A percentile compares a stretch with the other conserved stretches of the same genome.
These are phyloP conservation scores for Phytophthora colocasiae DNA, from an alignment of 352 stramenopile species.

Conservation along the genomic window DNA sequence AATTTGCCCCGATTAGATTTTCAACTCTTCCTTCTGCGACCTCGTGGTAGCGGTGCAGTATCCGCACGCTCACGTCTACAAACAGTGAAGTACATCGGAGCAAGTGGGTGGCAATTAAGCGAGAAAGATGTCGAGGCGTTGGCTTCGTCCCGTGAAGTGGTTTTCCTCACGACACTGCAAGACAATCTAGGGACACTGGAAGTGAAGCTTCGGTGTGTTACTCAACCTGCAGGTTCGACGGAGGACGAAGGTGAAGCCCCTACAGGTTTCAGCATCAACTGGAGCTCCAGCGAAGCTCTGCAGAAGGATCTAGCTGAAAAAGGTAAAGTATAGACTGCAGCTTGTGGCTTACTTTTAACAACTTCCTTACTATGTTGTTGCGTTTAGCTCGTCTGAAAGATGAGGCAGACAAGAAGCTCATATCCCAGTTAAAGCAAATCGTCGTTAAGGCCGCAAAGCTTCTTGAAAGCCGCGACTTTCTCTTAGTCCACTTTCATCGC, in stretches of 20 bases:
- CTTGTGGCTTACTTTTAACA: constrained; percentile 1
- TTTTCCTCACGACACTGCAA: constrained; percentile 52
- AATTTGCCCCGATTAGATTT: constrained; percentile 40
- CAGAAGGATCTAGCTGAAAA: constrained; percentile 54
- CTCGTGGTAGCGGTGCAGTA: constrained; percentile 13
- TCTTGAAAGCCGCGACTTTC: constrained; percentile 28
- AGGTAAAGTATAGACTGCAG: constrained; percentile 21
- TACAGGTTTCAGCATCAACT: constrained; percentile 57
- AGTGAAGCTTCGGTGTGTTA: constrained; percentile 38
- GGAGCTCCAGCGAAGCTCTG: constrained; percentile 61
- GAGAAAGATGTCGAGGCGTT: constrained; percentile 50
- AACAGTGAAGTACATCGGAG: constrained; percentile 48
- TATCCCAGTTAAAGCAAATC: constrained; percentile 44
- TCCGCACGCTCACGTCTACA: constrained; percentile 21
- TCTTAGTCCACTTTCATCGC: constrained; percentile 29
- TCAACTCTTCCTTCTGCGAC: constrained; percentile 42
- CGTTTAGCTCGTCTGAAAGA: constrained; percentile 34
- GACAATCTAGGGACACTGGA: constrained; percentile 44
- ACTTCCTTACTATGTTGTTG: background rate
- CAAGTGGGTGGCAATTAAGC: constrained; percentile 37
- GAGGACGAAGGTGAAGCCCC: constrained; percentile 5
- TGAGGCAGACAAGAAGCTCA: constrained; percentile 48
- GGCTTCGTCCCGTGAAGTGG: constrained; percentile 46
- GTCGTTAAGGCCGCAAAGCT: constrained; percentile 21
- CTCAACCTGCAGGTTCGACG: background rate